Conservation (phyloP, 306 rosid genomes). For the Quercus mongolica region DNA sequence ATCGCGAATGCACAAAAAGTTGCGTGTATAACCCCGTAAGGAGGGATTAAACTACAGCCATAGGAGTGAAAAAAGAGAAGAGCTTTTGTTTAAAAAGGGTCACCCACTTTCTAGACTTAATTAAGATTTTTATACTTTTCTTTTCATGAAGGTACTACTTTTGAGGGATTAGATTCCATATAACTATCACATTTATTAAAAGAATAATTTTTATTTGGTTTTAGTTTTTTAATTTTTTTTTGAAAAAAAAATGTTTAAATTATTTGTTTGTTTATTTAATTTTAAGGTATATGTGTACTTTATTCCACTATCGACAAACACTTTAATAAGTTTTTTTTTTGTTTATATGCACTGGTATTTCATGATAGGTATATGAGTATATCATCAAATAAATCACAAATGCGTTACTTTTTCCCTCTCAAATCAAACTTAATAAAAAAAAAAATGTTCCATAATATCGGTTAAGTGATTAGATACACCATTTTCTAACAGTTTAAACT, state of each 20-base stretch:
- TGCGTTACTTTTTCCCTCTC: background rate
- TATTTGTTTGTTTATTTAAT: too few relatives aligned
- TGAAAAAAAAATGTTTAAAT: too few relatives aligned
- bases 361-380: constrained; percentile 37
- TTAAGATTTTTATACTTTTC: constrained; percentile 20
- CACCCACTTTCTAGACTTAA: constrained; percentile 47
- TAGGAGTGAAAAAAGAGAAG: constrained; percentile 31
- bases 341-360: constrained; percentile 13
- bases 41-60: constrained; percentile 38
- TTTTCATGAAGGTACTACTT: constrained; percentile 30
- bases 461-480: background rate
- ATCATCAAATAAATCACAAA: constrained; percentile 16
- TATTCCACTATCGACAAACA: too few relatives aligned
- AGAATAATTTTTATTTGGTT: background rate
- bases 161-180: constrained; percentile 55
- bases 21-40: constrained; percentile 21
- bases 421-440: background rate
- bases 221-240: too few relatives aligned
- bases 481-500: too few relatives aligned
- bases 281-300: too few relatives aligned
- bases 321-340: too few relatives aligned
- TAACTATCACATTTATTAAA: constrained; percentile 24
- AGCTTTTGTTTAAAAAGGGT: constrained; percentile 51
- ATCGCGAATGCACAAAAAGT: constrained; percentile 40
- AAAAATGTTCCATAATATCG: too few relatives aligned